phyloP scores from a whole-genome alignment of 768 basidiomycete genomes.

The Boletus coccyginus region DNA sequence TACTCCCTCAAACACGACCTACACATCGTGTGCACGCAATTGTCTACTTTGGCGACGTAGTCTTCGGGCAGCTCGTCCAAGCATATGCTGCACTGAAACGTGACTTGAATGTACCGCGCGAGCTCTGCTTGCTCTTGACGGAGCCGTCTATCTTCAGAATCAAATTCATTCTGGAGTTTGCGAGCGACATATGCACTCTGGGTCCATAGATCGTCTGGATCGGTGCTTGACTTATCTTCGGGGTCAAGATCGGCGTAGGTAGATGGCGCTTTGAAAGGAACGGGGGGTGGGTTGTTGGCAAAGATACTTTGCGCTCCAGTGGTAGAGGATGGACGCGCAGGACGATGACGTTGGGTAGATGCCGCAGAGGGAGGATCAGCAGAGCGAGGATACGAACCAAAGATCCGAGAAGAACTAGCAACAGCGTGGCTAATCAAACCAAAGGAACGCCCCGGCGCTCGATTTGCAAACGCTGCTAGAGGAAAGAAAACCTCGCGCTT shows the following conservation, averaged over 20 bases:
- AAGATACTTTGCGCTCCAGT: constrained; percentile 25
- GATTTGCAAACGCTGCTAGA: background rate
- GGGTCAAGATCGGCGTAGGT: constrained; percentile 15
- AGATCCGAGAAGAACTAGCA: constrained; percentile 23
- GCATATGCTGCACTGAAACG: constrained; percentile 58
- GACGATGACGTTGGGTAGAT: background rate
- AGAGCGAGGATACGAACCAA: background rate
- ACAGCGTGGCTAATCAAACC: constrained; percentile 16
- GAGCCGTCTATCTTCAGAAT: constrained; percentile 40
- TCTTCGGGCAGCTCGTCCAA: constrained; percentile 47
- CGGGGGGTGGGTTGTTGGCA: constrained; percentile 25
- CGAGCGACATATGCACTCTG: constrained; percentile 20
- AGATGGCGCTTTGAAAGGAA: constrained; percentile 10
- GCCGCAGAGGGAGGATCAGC: background rate
- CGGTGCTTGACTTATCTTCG: background rate
- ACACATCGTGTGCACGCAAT: constrained; percentile 55
- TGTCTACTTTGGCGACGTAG: constrained; percentile 38
- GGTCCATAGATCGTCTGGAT: constrained; percentile 5
- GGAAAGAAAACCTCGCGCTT: background rate
- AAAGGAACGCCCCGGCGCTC: background rate
- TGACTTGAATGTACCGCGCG: constrained; percentile 23
- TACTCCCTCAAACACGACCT: constrained; percentile 47
- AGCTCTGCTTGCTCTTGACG: constrained; percentile 35
- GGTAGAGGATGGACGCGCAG: background rate
- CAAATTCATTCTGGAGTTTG: constrained; percentile 36